Conservation (phyloP, 805 yeast genomes). For the Yarrowia sp. region DNA sequence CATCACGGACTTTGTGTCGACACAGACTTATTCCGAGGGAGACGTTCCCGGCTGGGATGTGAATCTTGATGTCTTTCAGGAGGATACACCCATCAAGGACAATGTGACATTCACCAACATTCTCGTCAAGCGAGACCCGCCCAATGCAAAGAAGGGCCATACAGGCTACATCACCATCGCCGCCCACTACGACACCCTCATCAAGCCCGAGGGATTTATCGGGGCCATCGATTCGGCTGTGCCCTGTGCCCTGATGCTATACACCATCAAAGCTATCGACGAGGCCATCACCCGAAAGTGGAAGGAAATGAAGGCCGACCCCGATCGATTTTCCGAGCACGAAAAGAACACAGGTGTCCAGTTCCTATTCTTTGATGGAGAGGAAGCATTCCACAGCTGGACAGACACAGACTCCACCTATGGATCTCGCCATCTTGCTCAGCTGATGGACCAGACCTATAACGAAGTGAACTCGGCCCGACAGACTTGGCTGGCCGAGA, state of each 20-base stretch:
- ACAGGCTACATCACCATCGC: constrained; percentile 39
- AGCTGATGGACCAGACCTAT: constrained; percentile 37
- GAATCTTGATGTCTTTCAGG: constrained; percentile 35
- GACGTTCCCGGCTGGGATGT: constrained; percentile 33
- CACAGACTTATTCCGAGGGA: constrained; percentile 9
- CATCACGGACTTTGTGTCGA: constrained; percentile 28
- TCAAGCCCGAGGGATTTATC: constrained; percentile 50
- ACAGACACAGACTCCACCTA: constrained; percentile 50
- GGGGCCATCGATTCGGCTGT: constrained; percentile 62
- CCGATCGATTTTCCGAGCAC: constrained; percentile 27
- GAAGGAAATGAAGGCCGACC: constrained; percentile 22
- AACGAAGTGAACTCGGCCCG: constrained; percentile 28
- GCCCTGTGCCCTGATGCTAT: constrained; percentile 52
- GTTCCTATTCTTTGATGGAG: constrained; percentile 57
- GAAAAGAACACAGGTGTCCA: constrained; percentile 41
- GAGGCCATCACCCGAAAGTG: constrained; percentile 32
- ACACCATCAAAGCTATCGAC: constrained; percentile 40
- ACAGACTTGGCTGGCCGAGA: constrained; percentile 34
- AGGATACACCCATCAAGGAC: constrained; percentile 41
- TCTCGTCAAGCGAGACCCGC: constrained; percentile 35
- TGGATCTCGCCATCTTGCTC: constrained; percentile 52
- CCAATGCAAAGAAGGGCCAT: constrained; percentile 28
- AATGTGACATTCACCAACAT: constrained; percentile 38
- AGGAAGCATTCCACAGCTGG: constrained; percentile 59
- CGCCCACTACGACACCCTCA: constrained; percentile 56